These are phyloP conservation scores for Vigna mungo DNA, from an alignment of 306 rosid species.

Conservation along the genomic window DNA sequence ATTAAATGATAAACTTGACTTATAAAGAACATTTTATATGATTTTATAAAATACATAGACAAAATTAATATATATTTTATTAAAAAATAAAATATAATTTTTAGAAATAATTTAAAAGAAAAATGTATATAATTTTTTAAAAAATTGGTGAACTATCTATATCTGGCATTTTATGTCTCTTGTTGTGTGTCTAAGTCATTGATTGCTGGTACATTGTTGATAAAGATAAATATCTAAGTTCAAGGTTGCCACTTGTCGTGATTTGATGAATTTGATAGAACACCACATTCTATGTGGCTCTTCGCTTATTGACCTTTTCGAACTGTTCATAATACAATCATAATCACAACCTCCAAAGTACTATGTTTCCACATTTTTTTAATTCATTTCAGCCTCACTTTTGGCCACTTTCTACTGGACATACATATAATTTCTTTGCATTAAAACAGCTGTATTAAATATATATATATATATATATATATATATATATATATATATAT, in stretches of 20 bases:
- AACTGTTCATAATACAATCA: conserved; percentile 10
- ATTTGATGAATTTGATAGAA: background rate
- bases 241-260: conserved; percentile 34
- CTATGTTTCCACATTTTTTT: background rate
- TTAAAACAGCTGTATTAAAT: background rate
- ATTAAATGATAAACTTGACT: too few relatives aligned
- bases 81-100: too few relatives aligned
- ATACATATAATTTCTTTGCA: background rate
- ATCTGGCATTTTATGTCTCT: background rate
- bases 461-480: too few relatives aligned
- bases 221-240: conserved; percentile 9
- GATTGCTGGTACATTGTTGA: too few relatives aligned
- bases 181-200: background rate
- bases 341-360: background rate
- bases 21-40: too few relatives aligned
- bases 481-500: too few relatives aligned
- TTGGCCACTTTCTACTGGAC: conserved; percentile 2
- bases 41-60: too few relatives aligned
- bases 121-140: too few relatives aligned
- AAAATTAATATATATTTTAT: too few relatives aligned
- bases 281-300: background rate
- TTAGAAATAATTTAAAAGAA: too few relatives aligned
- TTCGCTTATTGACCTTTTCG: conserved; percentile 30
- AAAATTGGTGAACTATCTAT: too few relatives aligned
- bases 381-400: background rate